These are phyloP conservation scores for Talaromyces sp. DNA, from an alignment of 2,329 filamentous ascomycete species.

Conservation along the genomic window DNA sequence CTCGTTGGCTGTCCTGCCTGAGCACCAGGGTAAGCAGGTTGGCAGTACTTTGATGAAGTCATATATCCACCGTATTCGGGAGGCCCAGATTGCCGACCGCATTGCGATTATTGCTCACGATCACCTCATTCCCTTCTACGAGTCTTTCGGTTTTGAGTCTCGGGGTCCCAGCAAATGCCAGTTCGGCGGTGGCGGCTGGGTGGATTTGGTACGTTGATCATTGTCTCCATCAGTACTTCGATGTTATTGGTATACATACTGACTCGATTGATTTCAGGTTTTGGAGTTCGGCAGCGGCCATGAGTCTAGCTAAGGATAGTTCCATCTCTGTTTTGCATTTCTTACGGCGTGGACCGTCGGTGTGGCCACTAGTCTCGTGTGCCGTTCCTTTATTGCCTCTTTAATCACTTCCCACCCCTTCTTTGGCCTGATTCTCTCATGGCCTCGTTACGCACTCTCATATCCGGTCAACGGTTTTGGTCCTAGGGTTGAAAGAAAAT, in stretches of 20 bases:
- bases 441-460: slow-evolving; percentile 22
- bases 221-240: background rate
- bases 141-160: slow-evolving; percentile 72
- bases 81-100: slow-evolving; percentile 69
- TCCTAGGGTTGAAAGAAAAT: slow-evolving; percentile 32
- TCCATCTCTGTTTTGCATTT: slow-evolving; percentile 19
- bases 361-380: slow-evolving; percentile 12
- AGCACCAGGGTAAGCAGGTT: slow-evolving; percentile 72
- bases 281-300: slow-evolving; percentile 32
- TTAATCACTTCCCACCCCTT: background rate
- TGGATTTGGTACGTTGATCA: slow-evolving; percentile 68
- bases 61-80: slow-evolving; percentile 76
- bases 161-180: slow-evolving; percentile 68
- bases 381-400: slow-evolving; percentile 6
- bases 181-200: slow-evolving; percentile 80
- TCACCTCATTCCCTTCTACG: slow-evolving; percentile 73
- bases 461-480: slow-evolving; percentile 24
- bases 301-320: slow-evolving; percentile 11
- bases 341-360: slow-evolving; percentile 21
- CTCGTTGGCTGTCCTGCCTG: slow-evolving; percentile 76
- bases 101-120: slow-evolving; percentile 78
- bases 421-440: slow-evolving; percentile 16
- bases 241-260: slow-evolving; percentile 7
- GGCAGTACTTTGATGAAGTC: slow-evolving; percentile 73
- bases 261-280: slow-evolving; percentile 25